Evolutionary conservation across 352 stramenopile genomes (phyloP), one percentile per base, ranked within the genome.

Genomic region (Phytopythium cucurbitacearum): DNA sequence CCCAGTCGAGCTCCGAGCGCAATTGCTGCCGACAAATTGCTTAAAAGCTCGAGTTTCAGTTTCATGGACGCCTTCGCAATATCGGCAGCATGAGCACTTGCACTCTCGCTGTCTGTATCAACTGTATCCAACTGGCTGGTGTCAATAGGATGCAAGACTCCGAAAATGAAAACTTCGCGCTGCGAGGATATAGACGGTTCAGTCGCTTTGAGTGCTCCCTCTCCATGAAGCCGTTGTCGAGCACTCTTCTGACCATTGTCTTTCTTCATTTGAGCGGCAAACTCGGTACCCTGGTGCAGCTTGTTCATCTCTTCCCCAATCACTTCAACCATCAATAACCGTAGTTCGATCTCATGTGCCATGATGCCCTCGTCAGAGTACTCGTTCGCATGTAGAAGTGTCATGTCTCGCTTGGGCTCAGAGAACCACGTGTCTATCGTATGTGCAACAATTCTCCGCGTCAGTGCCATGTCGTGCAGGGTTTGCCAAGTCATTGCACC

Each of bases 301-400:
- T 0, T 10, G 36, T 53, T 53, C 3, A 53, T 43, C 21, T 53
- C 48, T 9, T 53, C 5, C 1, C 48, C 48, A 1, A 87, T 52
- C 3, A 86, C 61, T 7, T 88, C 80, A 0, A 85, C 64, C 10
- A 88, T 21, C 13, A 79, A 39, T 16, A 81, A 44, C 3, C 71
- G 62, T 38, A 87, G 54, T 32, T 88, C 75, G 9, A 88, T 57
- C 48, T 90, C 80, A 4, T 81, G 44, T 28, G 78, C 48, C 68
- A 73, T 62, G 4, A 85, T 52, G 15, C 75, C 75, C 51, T 86
- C 85, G 50, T 88, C 66, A 32, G 13, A 35, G 42, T 12, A 50
- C 11, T 46, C 38, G 54, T 47, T 56, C 54, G 6, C 28, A 33
- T 16, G 37, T 21, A 43, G 9, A 12, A 49, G 32, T n/a, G 38